Conservation (phyloP, 441 rosid genomes). For the Pelargonium australe region DNA sequence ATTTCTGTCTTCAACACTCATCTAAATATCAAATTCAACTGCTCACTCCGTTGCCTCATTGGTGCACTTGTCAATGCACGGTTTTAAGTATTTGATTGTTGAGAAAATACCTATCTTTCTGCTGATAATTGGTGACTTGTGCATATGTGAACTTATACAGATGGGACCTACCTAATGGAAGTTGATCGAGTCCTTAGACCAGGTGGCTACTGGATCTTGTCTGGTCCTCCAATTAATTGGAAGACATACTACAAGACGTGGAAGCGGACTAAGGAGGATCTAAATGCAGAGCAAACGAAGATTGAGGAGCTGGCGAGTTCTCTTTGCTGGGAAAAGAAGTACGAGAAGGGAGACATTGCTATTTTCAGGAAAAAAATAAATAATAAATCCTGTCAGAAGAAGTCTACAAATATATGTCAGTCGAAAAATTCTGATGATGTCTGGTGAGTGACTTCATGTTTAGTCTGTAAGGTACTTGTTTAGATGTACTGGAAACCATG, state of each 20-base stretch:
- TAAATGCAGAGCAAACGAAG: slow-evolving; percentile 52
- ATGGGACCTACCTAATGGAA: slow-evolving; percentile 63
- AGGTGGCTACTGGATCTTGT: slow-evolving; percentile 69
- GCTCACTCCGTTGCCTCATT: too few relatives aligned
- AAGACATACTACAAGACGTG: slow-evolving; percentile 54
- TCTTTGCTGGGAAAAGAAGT: slow-evolving; percentile 74
- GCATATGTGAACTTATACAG: slow-evolving; percentile 23
- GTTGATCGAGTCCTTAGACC: slow-evolving; percentile 76
- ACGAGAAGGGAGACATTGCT: slow-evolving; percentile 61
- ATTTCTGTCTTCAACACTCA: too few relatives aligned
- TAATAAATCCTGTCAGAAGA: slow-evolving; percentile 36
- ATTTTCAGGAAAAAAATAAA: slow-evolving; percentile 60
- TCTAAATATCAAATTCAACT: too few relatives aligned
- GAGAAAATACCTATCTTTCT: too few relatives aligned
- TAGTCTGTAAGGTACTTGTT: too few relatives aligned
- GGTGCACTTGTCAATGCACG: too few relatives aligned
- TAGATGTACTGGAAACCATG: too few relatives aligned
- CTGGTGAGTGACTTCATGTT: slow-evolving; percentile 38
- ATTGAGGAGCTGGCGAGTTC: slow-evolving; percentile 57
- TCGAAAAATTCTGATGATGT: slow-evolving; percentile 65
- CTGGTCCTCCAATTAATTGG: slow-evolving; percentile 81
- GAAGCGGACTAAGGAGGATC: slow-evolving; percentile 66
- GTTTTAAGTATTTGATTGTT: too few relatives aligned
- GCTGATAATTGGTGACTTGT: too few relatives aligned
- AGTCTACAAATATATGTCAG: slow-evolving; percentile 62